phyloP scores from a whole-genome alignment of 108 stramenopile genomes.

The Pseudonitzschia delicatissima region DNA sequence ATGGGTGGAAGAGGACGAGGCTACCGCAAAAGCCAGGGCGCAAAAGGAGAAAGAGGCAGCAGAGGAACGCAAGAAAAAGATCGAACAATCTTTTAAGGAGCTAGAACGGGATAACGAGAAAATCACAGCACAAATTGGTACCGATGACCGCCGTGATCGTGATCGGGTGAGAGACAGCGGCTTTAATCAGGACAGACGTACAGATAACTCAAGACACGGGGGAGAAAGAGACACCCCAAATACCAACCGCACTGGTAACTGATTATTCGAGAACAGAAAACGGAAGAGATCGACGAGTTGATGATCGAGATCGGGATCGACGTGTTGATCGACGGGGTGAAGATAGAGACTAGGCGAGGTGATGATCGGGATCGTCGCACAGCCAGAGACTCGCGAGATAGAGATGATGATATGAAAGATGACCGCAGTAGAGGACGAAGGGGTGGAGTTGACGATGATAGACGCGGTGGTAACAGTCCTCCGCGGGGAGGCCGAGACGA shows the following conservation, averaged over 20 bases:
- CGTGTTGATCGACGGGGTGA: background rate
- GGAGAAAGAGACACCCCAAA: background rate
- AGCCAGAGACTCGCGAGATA: conserved; percentile 2
- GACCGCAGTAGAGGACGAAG: conserved; percentile 1
- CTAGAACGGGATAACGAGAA: conserved; percentile 69
- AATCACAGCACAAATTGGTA: conserved; percentile 58
- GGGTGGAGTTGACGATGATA: background rate
- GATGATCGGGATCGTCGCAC: conserved; percentile 10
- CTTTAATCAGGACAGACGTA: background rate
- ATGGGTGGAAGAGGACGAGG: conserved; percentile 80
- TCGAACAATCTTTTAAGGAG: conserved; percentile 63
- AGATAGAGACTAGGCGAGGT: background rate
- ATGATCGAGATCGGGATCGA: background rate
- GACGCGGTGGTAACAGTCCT: background rate
- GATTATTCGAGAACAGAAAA: conserved; percentile 9
- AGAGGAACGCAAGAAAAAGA: conserved; percentile 59
- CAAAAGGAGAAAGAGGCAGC: conserved; percentile 64
- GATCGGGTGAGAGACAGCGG: conserved; percentile 1
- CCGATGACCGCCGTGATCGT: conserved; percentile 26
- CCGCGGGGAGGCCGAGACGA: conserved; percentile 10
- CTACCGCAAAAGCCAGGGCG: conserved; percentile 57
- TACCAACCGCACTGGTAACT: background rate
- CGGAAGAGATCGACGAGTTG: background rate
- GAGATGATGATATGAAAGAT: background rate
- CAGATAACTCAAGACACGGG: conserved; percentile 1